Evolutionary conservation across 2,329 filamentous ascomycete genomes (phyloP).

Genomic region (Aspergillus spinulosporus): DNA sequence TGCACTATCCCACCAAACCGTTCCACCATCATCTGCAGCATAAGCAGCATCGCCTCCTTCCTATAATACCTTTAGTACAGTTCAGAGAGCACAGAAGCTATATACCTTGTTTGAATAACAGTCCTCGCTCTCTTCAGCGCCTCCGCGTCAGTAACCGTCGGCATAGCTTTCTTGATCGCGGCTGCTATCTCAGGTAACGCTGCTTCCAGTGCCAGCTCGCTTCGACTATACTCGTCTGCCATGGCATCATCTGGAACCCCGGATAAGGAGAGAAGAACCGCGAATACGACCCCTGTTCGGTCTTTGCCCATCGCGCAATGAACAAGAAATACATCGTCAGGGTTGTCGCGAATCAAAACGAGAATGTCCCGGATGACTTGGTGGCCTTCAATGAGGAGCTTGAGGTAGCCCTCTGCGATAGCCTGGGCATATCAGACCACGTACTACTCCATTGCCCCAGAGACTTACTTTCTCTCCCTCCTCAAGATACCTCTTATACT

Average conservation of each 20-base stretch:
- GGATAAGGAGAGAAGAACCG: not conserved
- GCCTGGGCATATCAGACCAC: not conserved
- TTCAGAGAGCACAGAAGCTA: not conserved
- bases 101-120: not conserved
- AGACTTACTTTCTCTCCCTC: not conserved
- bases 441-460: too few species aligned
- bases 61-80: not conserved
- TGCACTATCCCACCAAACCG: not conserved
- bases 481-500: constrained; percentile 2
- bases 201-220: not conserved
- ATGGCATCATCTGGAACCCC: not conserved
- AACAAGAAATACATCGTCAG: not conserved
- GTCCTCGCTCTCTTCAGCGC: not conserved
- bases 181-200: not conserved
- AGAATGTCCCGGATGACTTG: not conserved
- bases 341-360: constrained; percentile 1
- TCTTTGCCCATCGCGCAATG: constrained; percentile 11
- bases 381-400: not conserved
- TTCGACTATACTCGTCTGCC: constrained; percentile 7
- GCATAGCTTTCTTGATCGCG: not conserved
- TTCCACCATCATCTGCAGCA: not conserved
- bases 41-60: not conserved
- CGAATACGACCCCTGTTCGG: constrained; percentile 1
- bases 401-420: constrained; percentile 5
- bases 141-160: not conserved